Evolutionary conservation across 192 early-diverging fungal species (phyloP).

Genomic region (Phycomyces nitens): DNA sequence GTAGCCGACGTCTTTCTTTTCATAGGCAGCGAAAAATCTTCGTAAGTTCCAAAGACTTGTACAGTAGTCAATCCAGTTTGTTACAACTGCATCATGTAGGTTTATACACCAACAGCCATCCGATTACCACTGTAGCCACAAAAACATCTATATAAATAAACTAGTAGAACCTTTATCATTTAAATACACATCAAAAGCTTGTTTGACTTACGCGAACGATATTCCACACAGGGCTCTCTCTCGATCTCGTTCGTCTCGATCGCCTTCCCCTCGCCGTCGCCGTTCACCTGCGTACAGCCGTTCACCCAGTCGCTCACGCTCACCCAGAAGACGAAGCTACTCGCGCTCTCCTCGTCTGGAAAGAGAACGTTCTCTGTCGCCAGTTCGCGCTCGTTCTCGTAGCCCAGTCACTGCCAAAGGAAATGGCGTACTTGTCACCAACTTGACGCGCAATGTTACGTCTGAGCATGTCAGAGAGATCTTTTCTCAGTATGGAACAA

Average conservation of each 20-base stretch:
- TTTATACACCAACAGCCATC: no score
- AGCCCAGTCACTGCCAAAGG: slow-evolving; percentile 2
- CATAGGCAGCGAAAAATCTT: no score
- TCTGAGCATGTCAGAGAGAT: slow-evolving; percentile 41
- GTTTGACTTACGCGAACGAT: neutral
- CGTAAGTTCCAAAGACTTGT: no score
- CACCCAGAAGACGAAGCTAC: slow-evolving; percentile 15
- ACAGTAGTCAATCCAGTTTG: no score
- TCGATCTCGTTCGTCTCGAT: slow-evolving; percentile 27
- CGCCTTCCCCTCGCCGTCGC: slow-evolving; percentile 24
- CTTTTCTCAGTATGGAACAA: slow-evolving; percentile 33
- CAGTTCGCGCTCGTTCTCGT: slow-evolving; percentile 24
- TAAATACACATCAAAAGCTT: no score
- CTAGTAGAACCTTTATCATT: no score
- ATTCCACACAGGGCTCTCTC: slow-evolving; percentile 10
- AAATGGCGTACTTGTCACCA: slow-evolving; percentile 22
- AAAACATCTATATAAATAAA: no score
- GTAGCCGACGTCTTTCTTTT: no score
- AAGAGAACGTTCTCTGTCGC: neutral
- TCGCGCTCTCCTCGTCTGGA: slow-evolving; percentile 6
- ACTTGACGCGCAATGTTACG: slow-evolving; percentile 45
- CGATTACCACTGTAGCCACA: no score
- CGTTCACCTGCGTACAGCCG: slow-evolving; percentile 17
- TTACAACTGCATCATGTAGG: no score
- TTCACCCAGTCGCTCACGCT: slow-evolving; percentile 25